Evolutionary conservation across 192 early-diverging fungal species (phyloP).

Genomic region (Backusella parvicylindrica): DNA sequence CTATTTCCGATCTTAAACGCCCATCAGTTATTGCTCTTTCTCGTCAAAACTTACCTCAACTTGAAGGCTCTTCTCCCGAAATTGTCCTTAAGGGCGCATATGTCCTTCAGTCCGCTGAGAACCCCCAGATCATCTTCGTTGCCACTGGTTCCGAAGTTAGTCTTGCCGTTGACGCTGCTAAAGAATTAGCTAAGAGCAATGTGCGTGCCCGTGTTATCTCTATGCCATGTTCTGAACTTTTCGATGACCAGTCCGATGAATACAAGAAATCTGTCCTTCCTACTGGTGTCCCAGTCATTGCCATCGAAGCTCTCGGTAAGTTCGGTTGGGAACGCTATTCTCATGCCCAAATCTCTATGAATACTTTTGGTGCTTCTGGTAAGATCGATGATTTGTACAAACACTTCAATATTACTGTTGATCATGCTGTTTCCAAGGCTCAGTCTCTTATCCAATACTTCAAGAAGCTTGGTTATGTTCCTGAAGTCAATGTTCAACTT

Average conservation of each 20-base stretch:
- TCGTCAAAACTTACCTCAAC: slow-evolving; percentile 92
- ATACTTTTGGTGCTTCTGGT: slow-evolving; percentile 84
- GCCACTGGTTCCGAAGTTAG: slow-evolving; percentile 92
- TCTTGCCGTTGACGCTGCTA: slow-evolving; percentile 82
- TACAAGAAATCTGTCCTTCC: slow-evolving; percentile 84
- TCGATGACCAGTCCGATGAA: slow-evolving; percentile 75
- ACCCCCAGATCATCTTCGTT: slow-evolving; percentile 62
- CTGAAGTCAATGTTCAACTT: slow-evolving; percentile 21
- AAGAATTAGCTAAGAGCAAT: slow-evolving; percentile 54
- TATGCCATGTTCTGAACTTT: slow-evolving; percentile 88
- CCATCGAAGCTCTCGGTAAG: slow-evolving; percentile 83
- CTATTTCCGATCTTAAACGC: slow-evolving; percentile 60
- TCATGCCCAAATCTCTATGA: slow-evolving; percentile 85
- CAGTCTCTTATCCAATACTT: slow-evolving; percentile 74
- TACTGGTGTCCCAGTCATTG: slow-evolving; percentile 75
- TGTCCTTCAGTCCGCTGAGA: slow-evolving; percentile 62
- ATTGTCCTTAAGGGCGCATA: slow-evolving; percentile 83
- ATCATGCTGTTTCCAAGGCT: slow-evolving; percentile 68
- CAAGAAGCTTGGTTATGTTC: slow-evolving; percentile 50
- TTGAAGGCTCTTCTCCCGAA: slow-evolving; percentile 80
- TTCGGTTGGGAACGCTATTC: slow-evolving; percentile 91
- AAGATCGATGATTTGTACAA: slow-evolving; percentile 79
- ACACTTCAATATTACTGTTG: slow-evolving; percentile 76
- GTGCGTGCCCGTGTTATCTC: slow-evolving; percentile 85
- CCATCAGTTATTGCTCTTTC: slow-evolving; percentile 86